phyloP scores from a whole-genome alignment of 2,329 filamentous ascomycete genomes.

The Dothideomycetes sp. region DNA sequence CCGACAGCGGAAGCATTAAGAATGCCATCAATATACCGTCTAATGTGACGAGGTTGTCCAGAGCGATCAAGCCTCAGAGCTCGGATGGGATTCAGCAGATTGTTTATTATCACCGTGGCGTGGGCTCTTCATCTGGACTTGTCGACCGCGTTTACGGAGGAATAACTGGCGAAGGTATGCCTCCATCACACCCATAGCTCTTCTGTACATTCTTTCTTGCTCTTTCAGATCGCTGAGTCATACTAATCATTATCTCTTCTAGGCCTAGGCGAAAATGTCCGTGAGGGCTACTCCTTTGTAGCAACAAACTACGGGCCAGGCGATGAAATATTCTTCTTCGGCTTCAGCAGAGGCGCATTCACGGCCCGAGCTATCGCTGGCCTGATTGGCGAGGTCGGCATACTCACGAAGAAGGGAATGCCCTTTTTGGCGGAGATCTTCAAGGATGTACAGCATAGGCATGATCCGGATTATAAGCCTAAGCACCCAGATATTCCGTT shows the following conservation, averaged over 20 bases:
- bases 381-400: conserved; percentile 32
- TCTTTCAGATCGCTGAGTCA: too few species aligned
- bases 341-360: conserved; percentile 37
- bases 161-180: conserved; percentile 25
- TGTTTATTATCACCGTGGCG: conserved; percentile 39
- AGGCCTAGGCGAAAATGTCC: too few species aligned
- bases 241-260: too few species aligned
- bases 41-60: conserved; percentile 38
- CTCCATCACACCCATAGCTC: too few species aligned
- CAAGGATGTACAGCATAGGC: conserved; percentile 32
- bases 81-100: conserved; percentile 39
- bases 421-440: conserved; percentile 36
- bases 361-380: conserved; percentile 35
- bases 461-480: conserved; percentile 31
- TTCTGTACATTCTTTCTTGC: conserved; percentile 5
- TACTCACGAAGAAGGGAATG: conserved; percentile 37
- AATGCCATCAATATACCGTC: conserved; percentile 32
- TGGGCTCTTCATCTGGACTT: conserved; percentile 29
- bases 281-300: background rate
- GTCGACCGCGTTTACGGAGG: conserved; percentile 30
- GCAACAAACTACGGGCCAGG: conserved; percentile 42
- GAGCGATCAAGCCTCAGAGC: conserved; percentile 37
- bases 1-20: conserved; percentile 34
- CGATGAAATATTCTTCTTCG: conserved; percentile 39
- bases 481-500: conserved; percentile 36